Evolutionary conservation across 306 rosid species (phyloP).

Genomic region (Inga laurina): DNA sequence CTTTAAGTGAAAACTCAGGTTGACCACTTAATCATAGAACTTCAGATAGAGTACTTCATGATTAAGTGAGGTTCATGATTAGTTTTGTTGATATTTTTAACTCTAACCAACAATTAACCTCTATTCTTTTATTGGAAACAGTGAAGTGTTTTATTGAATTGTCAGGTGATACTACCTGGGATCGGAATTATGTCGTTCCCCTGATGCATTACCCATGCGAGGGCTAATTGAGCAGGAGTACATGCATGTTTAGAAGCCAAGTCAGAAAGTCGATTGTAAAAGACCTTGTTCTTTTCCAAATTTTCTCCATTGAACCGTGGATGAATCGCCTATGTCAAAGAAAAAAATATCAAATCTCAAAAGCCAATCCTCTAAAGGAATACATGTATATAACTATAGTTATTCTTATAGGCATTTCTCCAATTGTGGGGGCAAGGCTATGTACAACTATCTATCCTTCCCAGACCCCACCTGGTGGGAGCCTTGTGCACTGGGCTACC

Average conservation of each 20-base stretch:
- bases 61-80: neutral
- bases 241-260: conserved; percentile 58
- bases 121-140: neutral
- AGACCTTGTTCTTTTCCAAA: conserved; percentile 64
- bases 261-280: conserved; percentile 47
- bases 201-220: conserved; percentile 78
- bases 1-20: neutral
- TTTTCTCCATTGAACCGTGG: conserved; percentile 70
- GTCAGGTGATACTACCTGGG: conserved; percentile 53
- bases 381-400: neutral
- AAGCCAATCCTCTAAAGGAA: neutral
- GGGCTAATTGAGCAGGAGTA: conserved; percentile 66
- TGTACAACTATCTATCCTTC: too few species aligned
- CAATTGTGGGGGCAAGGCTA: too few species aligned
- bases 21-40: neutral
- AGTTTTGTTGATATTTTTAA: neutral
- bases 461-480: too few species aligned
- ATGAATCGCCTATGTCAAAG: conserved; percentile 44
- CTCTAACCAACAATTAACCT: neutral
- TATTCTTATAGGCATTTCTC: neutral
- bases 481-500: too few species aligned
- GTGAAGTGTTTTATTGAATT: neutral
- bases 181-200: conserved; percentile 66
- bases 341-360: conserved; percentile 17
- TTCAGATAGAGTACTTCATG: neutral